Conservation (phyloP, 2,329 filamentous ascomycete genomes). For the Botryotinia calthae region DNA sequence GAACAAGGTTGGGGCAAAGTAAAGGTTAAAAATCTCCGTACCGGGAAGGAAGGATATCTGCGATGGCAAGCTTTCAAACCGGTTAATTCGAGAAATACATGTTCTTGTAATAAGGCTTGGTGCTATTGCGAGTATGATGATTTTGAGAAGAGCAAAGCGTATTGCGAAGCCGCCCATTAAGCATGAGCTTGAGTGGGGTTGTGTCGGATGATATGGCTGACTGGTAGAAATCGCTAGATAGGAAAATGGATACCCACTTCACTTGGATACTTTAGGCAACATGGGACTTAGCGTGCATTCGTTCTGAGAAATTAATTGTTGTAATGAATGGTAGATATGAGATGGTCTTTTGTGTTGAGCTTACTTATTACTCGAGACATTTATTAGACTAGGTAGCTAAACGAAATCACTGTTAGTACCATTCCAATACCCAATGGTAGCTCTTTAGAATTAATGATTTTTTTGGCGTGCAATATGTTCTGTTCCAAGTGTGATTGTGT, state of each 20-base stretch:
- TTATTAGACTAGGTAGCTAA: neutral
- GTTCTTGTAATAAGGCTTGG: neutral
- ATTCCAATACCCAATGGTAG: neutral
- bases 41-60: slow-evolving; percentile 8
- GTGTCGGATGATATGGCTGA: neutral
- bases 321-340: too few species aligned
- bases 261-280: neutral
- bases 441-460: neutral
- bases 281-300: neutral
- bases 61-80: slow-evolving; percentile 10
- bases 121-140: slow-evolving; percentile 16
- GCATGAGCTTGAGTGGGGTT: neutral
- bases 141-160: neutral
- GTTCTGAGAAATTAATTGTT: too few species aligned
- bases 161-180: neutral
- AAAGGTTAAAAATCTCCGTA: slow-evolving; percentile 10
- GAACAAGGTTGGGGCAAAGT: neutral
- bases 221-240: neutral
- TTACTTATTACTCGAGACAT: neutral
- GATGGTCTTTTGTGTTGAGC: neutral
- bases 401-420: too few species aligned
- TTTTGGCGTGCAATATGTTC: neutral
- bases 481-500: too few species aligned
- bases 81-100: neutral
- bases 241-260: neutral